phyloP scores from a whole-genome alignment of 495 filamentous ascomycete species.

The Trichoderma virens region DNA sequence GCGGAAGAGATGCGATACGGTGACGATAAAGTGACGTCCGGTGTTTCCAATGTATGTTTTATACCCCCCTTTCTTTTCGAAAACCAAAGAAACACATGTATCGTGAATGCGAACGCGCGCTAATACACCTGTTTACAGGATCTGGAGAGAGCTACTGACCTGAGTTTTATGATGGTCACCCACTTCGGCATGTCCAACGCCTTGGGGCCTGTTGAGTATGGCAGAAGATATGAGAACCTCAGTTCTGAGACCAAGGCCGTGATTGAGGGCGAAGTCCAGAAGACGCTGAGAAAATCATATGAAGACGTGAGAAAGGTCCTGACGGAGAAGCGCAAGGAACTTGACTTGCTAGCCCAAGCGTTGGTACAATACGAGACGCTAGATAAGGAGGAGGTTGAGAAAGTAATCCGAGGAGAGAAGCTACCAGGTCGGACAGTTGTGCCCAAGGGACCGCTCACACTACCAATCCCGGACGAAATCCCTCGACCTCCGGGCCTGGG shows the following conservation, averaged over 20 bases:
- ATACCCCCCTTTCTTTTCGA: not conserved
- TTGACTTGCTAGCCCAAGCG: slow-evolving; percentile 80
- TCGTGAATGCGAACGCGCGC: slow-evolving; percentile 13
- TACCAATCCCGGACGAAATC: slow-evolving; percentile 29
- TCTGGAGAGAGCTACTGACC: slow-evolving; percentile 66
- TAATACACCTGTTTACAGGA: slow-evolving; percentile 49
- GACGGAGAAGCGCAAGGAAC: slow-evolving; percentile 61
- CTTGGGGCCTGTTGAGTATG: slow-evolving; percentile 83
- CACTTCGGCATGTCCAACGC: slow-evolving; percentile 79
- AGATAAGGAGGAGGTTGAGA: slow-evolving; percentile 79
- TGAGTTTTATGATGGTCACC: slow-evolving; percentile 81
- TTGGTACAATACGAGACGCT: slow-evolving; percentile 92
- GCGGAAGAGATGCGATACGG: slow-evolving; percentile 93
- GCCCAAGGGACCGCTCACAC: slow-evolving; percentile 39
- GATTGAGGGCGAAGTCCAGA: slow-evolving; percentile 81
- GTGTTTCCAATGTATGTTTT: slow-evolving; percentile 60
- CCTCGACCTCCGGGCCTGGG: slow-evolving; percentile 17
- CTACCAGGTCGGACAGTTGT: slow-evolving; percentile 47
- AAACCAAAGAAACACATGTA: too few species aligned
- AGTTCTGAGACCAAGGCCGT: slow-evolving; percentile 75
- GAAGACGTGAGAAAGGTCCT: slow-evolving; percentile 67
- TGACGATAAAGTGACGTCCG: slow-evolving; percentile 75
- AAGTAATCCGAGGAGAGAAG: slow-evolving; percentile 77
- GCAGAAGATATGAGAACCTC: slow-evolving; percentile 66
- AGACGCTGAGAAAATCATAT: slow-evolving; percentile 73